Percentiles rank a stretch among this genome's conserved stretches.
Conservation (phyloP, 2,329 filamentous ascomycete genomes). For the Aspergillus arachidicola region DNA sequence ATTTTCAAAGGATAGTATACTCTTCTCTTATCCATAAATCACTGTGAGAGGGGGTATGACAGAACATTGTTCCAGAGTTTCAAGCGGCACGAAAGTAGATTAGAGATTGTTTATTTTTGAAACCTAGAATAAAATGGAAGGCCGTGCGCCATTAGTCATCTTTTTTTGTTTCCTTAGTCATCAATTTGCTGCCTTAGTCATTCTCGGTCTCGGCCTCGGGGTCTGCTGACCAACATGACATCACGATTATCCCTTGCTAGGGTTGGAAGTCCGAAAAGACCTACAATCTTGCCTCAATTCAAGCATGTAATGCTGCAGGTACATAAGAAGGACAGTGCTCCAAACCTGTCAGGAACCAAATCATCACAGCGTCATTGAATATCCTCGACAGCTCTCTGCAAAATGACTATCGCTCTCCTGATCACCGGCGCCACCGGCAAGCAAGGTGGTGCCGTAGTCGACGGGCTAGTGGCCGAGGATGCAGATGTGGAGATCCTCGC, state of each 20-base stretch:
- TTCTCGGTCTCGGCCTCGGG: not conserved
- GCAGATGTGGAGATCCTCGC: conserved; percentile 58
- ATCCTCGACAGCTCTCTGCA: not conserved
- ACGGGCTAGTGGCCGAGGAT: conserved; percentile 31
- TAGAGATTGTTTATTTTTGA: too few relatives aligned
- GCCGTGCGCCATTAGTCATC: not conserved
- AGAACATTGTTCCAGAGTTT: too few relatives aligned
- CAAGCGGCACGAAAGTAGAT: too few relatives aligned
- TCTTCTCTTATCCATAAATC: too few relatives aligned
- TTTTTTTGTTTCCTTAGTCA: not conserved
- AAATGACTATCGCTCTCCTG: conserved; percentile 20
- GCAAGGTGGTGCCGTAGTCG: conserved; percentile 42
- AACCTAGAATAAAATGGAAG: too few relatives aligned
- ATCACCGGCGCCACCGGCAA: conserved; percentile 47
- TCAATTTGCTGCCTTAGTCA: not conserved
- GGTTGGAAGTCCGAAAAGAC: not conserved
- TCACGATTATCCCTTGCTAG: not conserved
- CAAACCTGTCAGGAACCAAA: not conserved
- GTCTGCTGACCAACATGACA: not conserved
- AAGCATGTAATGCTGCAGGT: not conserved
- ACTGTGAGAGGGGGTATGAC: too few relatives aligned
- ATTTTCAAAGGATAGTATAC: too few relatives aligned
- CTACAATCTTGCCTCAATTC: not conserved
- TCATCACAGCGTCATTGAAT: not conserved
- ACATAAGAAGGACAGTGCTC: not conserved